Evolutionary conservation across 495 filamentous ascomycete species (phyloP), one percentile per base, ranked within the genome.

Genomic region (Aspergillus saccharolyticus): DNA sequence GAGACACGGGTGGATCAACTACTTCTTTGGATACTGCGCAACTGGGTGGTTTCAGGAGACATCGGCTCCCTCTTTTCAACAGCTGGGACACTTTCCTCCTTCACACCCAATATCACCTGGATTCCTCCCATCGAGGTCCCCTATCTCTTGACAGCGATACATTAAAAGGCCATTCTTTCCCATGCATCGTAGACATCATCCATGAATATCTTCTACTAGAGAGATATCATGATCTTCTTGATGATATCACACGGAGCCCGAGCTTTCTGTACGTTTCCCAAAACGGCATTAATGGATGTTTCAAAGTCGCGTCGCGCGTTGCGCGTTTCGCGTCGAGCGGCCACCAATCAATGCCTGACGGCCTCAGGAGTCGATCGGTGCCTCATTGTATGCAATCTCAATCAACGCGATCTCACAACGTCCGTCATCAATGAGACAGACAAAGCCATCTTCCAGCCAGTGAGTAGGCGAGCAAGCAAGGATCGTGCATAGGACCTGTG

Each of bases 341-440:
- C 58, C 10, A 19, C 66, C 66, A 69, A 69, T 69, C 55, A 63
- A 9, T 45, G 17, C 4, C 30, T 33, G 33, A 15, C 33, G 7
- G 33, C 33, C 33, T 39, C 33, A 39, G 33, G 4, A 39, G 4
- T 2, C 10, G 33, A 39, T 39, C 33, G 7, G 14, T 39, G 14
- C 25, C 9, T 3, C 9, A 28, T 9, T 28, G 12, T 39, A 39
- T 39, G 10, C 33, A 39, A 39, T 12, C 7, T 9, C 33, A 39
- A 39, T 15, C 33, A 15, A 6, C 14, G 33, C 33, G 12, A 39
- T 8, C 5, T 20, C 10, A 46, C 42, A 19, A 42, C 22, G 3
- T 2, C 18, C 22, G 8, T 9, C 49, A 42, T 53, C 49, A 53
- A 22, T 15, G 30, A 45, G 53, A 9, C 30, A 42, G 8, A n/a